Conservation (phyloP, 768 basidiomycete genomes). For the Tylopilus plumbeoviolaceoides region DNA sequence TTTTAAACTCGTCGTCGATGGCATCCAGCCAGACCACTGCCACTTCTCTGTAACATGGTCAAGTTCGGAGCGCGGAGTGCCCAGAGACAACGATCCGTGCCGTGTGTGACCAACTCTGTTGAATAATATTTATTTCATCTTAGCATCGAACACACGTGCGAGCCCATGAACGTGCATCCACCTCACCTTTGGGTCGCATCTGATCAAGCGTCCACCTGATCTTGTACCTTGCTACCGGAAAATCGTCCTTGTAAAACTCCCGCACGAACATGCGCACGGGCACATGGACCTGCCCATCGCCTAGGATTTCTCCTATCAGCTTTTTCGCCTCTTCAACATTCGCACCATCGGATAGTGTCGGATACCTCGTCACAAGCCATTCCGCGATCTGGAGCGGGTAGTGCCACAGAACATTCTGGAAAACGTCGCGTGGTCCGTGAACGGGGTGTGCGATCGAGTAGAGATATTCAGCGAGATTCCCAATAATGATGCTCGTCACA, state of each 20-base stretch:
- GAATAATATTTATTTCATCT: no score
- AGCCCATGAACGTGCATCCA: neutral
- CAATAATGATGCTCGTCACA: conserved; percentile 57
- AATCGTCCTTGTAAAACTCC: conserved; percentile 52
- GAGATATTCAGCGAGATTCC: conserved; percentile 65
- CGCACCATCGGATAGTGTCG: conserved; percentile 37
- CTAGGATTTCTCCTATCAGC: conserved; percentile 57
- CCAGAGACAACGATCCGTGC: conserved; percentile 60
- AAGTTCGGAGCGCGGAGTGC: conserved; percentile 50
- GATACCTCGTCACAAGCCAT: conserved; percentile 44
- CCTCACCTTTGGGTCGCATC: conserved; percentile 47
- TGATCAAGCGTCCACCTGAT: conserved; percentile 70
- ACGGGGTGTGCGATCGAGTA: conserved; percentile 70
- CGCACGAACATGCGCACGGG: conserved; percentile 59
- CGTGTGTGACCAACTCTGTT: conserved; percentile 69
- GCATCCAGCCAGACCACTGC: conserved; percentile 55
- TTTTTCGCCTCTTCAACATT: conserved; percentile 40
- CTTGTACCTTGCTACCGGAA: conserved; percentile 60
- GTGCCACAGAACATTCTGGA: conserved; percentile 57
- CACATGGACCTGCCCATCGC: conserved; percentile 62
- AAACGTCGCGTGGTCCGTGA: conserved; percentile 43
- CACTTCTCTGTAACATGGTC: conserved; percentile 40
- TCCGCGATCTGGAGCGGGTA: conserved; percentile 48
- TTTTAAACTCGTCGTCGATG: conserved; percentile 42
- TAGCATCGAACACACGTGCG: no score